Percentiles rank a stretch among this genome's conserved stretches.
These are phyloP conservation scores for Piper longum DNA, from an alignment of 164 flowering plant species.

Conservation along the genomic window DNA sequence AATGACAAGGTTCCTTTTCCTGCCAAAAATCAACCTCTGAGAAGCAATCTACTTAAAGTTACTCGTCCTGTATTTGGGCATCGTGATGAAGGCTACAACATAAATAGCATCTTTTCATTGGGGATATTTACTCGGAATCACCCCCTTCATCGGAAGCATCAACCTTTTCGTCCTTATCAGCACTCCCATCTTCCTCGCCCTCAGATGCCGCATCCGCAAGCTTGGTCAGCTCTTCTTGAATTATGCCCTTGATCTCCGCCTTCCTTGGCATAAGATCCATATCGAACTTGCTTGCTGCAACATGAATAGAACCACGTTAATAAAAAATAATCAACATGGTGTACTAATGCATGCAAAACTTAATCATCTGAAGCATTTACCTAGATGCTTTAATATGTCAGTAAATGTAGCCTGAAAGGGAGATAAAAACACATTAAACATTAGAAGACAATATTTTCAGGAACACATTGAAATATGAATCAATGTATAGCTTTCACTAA, in stretches of 20 bases:
- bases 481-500: background rate
- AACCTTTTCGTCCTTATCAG: slow-evolving; percentile 12
- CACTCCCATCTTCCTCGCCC: slow-evolving; percentile 16
- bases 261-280: slow-evolving; percentile 64
- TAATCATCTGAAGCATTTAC: slow-evolving; percentile 18
- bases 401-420: slow-evolving; percentile 74
- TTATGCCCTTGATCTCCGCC: slow-evolving; percentile 57
- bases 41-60: background rate
- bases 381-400: slow-evolving; percentile 61
- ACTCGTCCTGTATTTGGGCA: background rate
- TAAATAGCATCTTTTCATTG: slow-evolving; percentile 1
- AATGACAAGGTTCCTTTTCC: background rate
- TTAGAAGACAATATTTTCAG: background rate
- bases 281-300: slow-evolving; percentile 45
- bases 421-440: background rate
- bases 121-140: slow-evolving; percentile 1
- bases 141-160: slow-evolving; percentile 8
- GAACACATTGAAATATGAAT: background rate
- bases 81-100: background rate
- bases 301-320: no score
- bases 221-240: slow-evolving; percentile 84
- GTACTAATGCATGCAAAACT: no score
- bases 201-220: slow-evolving; percentile 72
- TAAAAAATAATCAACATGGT: no score
- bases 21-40: background rate